phyloP scores from a whole-genome alignment of 495 filamentous ascomycete species.

The Tetracladium marchalianum region DNA sequence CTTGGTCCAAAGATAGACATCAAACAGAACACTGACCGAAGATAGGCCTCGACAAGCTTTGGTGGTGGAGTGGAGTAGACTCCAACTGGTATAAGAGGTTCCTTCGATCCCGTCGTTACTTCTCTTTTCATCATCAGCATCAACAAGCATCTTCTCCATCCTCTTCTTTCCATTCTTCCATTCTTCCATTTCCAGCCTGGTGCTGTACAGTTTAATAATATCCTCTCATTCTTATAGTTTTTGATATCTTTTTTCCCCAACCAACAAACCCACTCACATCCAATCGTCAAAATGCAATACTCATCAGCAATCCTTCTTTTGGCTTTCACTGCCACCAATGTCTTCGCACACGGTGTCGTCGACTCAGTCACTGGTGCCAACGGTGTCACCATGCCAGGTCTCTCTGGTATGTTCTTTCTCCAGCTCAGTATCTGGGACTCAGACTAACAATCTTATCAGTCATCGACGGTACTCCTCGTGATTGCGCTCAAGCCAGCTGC shows the following conservation, averaged over 20 bases:
- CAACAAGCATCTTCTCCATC: conserved; percentile 8
- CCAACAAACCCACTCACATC: background rate
- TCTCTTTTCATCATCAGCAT: conserved; percentile 17
- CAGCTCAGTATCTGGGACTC: conserved; percentile 1
- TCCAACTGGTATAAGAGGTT: conserved; percentile 11
- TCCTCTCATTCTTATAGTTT: conserved; percentile 5
- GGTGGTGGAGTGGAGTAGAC: too few species aligned
- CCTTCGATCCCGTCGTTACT: conserved; percentile 5
- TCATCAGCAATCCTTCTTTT: conserved; percentile 21
- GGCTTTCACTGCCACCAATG: conserved; percentile 22
- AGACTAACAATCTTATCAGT: conserved; percentile 27
- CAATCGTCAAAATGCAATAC: conserved; percentile 22
- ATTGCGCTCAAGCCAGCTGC: conserved; percentile 41
- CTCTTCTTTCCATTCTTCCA: conserved; percentile 13
- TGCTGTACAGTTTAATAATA: conserved; percentile 17
- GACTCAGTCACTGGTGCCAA: conserved; percentile 42
- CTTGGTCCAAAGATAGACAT: too few species aligned
- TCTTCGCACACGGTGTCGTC: conserved; percentile 37
- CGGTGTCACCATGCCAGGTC: conserved; percentile 42
- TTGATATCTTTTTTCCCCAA: background rate
- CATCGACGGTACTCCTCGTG: conserved; percentile 45
- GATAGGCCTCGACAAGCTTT: too few species aligned
- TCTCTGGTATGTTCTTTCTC: conserved; percentile 27
- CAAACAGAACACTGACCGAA: too few species aligned
- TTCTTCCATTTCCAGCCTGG: conserved; percentile 10